These are phyloP conservation scores for Globisporangium nunn DNA, from an alignment of 352 stramenopile species.

Conservation along the genomic window DNA sequence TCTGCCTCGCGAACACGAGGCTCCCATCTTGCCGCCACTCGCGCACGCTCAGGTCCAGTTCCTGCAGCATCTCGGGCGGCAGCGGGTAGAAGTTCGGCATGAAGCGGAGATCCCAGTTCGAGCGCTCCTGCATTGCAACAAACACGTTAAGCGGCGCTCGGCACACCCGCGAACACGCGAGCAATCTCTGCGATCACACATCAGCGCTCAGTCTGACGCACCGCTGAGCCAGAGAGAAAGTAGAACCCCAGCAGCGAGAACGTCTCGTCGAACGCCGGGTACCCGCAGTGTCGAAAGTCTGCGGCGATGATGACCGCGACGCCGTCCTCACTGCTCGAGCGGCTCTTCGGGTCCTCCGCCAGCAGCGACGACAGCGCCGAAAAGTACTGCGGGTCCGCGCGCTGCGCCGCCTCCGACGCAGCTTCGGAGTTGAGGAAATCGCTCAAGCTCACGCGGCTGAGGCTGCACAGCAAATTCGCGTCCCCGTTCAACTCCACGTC, in stretches of 20 bases:
- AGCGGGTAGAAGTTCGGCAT: slow-evolving; percentile 53
- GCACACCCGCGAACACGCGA: not conserved
- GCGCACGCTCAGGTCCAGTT: slow-evolving; percentile 30
- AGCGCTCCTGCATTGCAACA: slow-evolving; percentile 10
- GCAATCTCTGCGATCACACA: too few species aligned
- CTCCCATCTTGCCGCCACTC: slow-evolving; percentile 21
- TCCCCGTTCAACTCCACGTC: slow-evolving; percentile 50
- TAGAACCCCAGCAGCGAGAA: slow-evolving; percentile 55
- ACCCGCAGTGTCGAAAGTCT: slow-evolving; percentile 58
- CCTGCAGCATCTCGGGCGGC: slow-evolving; percentile 48
- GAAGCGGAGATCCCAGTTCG: slow-evolving; percentile 36
- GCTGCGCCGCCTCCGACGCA: not conserved
- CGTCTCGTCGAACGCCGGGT: slow-evolving; percentile 43
- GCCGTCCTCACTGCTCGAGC: slow-evolving; percentile 17
- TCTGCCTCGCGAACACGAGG: slow-evolving; percentile 14
- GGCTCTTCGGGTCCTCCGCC: slow-evolving; percentile 21
- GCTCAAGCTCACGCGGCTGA: slow-evolving; percentile 49
- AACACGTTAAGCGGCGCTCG: not conserved
- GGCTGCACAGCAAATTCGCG: slow-evolving; percentile 43
- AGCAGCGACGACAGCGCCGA: slow-evolving; percentile 24
- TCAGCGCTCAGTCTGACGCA: slow-evolving; percentile 5
- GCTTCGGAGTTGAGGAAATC: slow-evolving; percentile 24
- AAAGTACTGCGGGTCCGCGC: slow-evolving; percentile 8
- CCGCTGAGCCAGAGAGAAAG: slow-evolving; percentile 29
- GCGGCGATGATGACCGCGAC: slow-evolving; percentile 31